A percentile compares a stretch with the other conserved stretches of the same genome.
Evolutionary conservation across 495 filamentous ascomycete species (phyloP).

Genomic region (Lepidopterella palustris): DNA sequence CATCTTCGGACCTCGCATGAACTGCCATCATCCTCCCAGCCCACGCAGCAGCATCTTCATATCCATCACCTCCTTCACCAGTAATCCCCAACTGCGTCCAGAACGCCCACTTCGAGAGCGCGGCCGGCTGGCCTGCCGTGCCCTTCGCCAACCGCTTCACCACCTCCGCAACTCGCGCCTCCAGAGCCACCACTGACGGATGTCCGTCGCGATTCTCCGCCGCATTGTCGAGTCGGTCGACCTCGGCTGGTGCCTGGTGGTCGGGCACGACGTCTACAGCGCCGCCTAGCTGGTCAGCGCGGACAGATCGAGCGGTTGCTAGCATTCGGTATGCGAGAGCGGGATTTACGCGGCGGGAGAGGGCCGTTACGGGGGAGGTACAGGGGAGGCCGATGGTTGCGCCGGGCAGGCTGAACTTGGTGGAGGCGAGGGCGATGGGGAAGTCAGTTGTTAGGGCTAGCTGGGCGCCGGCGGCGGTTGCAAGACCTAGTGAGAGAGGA

Average conservation of each 20-base stretch:
- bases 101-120: slow-evolving; percentile 13
- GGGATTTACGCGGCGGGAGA: slow-evolving; percentile 4
- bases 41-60: slow-evolving; percentile 13
- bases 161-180: not conserved
- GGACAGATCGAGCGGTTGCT: slow-evolving; percentile 4
- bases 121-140: slow-evolving; percentile 4
- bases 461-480: slow-evolving; percentile 10
- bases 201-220: not conserved
- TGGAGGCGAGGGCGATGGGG: slow-evolving; percentile 7
- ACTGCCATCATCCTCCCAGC: slow-evolving; percentile 14
- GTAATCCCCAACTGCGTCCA: slow-evolving; percentile 13
- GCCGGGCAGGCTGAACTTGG: slow-evolving; percentile 8
- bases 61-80: slow-evolving; percentile 8
- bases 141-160: slow-evolving; percentile 3
- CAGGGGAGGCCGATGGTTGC: slow-evolving; percentile 11
- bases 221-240: not conserved
- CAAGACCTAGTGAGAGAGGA: not conserved
- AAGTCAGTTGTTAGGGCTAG: slow-evolving; percentile 10
- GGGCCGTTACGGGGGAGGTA: slow-evolving; percentile 7
- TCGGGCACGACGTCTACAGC: slow-evolving; percentile 9
- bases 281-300: slow-evolving; percentile 11
- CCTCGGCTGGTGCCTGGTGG: not conserved
- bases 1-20: slow-evolving; percentile 6
- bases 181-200: not conserved
- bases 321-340: slow-evolving; percentile 13